These are phyloP conservation scores for Acer campestre DNA, from an alignment of 345 rosid genomes.

Conservation along the genomic window DNA sequence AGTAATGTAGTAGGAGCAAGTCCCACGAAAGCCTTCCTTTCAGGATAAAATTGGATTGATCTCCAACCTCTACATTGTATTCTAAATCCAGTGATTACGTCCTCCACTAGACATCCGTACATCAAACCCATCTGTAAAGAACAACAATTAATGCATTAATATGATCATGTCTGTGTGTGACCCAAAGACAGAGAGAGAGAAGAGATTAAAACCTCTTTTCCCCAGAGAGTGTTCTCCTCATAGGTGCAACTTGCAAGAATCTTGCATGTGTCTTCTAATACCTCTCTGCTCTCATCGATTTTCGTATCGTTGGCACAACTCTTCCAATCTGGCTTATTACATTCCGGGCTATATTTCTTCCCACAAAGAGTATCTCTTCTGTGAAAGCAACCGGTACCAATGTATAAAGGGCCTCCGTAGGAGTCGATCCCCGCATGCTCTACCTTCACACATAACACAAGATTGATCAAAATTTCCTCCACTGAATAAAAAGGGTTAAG, in stretches of 20 bases:
- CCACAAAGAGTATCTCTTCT: slow-evolving; percentile 35
- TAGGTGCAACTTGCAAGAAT: slow-evolving; percentile 30
- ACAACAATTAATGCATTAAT: background rate
- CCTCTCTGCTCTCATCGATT: background rate
- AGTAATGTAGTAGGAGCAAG: slow-evolving; percentile 39
- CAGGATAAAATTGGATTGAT: slow-evolving; percentile 36
- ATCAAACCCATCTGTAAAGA: slow-evolving; percentile 42
- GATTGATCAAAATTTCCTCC: background rate
- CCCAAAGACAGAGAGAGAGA: background rate
- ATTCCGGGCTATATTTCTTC: slow-evolving; percentile 13
- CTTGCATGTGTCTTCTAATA: slow-evolving; percentile 27
- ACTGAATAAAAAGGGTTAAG: background rate
- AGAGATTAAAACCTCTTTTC: slow-evolving; percentile 27
- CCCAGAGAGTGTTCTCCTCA: slow-evolving; percentile 35
- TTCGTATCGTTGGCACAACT: background rate
- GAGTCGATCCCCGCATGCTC: slow-evolving; percentile 35
- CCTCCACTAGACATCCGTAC: slow-evolving; percentile 48
- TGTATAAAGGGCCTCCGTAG: slow-evolving; percentile 32
- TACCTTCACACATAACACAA: slow-evolving; percentile 19
- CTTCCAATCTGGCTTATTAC: slow-evolving; percentile 4
- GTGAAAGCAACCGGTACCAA: slow-evolving; percentile 45
- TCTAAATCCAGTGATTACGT: slow-evolving; percentile 39
- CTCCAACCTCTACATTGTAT: slow-evolving; percentile 53
- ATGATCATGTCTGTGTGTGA: background rate
- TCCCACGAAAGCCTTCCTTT: slow-evolving; percentile 41